phyloP scores from a whole-genome alignment of 495 filamentous ascomycete genomes.

The Neurospora pannonica region DNA sequence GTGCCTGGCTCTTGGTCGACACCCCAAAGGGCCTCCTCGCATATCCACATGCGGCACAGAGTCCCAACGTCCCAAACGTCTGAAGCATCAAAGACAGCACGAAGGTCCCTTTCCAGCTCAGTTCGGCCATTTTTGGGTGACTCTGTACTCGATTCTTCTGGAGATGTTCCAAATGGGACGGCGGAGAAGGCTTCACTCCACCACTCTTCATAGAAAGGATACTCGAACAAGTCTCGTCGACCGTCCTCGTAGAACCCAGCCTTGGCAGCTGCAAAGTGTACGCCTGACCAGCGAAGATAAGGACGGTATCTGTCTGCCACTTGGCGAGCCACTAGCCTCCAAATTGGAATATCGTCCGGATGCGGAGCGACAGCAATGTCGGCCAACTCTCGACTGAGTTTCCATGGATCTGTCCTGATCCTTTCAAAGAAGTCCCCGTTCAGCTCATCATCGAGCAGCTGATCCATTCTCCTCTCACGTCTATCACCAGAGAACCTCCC shows the following conservation, averaged over 20 bases:
- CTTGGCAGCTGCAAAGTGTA: neutral
- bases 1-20: neutral
- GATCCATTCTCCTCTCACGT: neutral
- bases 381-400: neutral
- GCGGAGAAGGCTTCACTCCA: neutral
- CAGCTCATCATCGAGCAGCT: neutral
- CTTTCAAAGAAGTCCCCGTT: neutral
- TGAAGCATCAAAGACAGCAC: neutral
- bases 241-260: neutral
- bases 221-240: neutral
- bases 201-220: neutral
- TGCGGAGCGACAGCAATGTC: neutral
- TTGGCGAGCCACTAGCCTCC: neutral
- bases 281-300: neutral
- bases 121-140: neutral
- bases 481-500: neutral
- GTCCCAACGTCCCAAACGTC: neutral
- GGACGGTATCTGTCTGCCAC: neutral
- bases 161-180: neutral
- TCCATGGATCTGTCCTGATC: neutral
- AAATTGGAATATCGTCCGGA: neutral
- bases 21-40: neutral
- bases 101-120: neutral
- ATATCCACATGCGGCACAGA: neutral
- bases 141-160: neutral